Evolutionary conservation across 176 grass and related monocot genomes (phyloP).

Genomic region (Bothriochloa decipiens): DNA sequence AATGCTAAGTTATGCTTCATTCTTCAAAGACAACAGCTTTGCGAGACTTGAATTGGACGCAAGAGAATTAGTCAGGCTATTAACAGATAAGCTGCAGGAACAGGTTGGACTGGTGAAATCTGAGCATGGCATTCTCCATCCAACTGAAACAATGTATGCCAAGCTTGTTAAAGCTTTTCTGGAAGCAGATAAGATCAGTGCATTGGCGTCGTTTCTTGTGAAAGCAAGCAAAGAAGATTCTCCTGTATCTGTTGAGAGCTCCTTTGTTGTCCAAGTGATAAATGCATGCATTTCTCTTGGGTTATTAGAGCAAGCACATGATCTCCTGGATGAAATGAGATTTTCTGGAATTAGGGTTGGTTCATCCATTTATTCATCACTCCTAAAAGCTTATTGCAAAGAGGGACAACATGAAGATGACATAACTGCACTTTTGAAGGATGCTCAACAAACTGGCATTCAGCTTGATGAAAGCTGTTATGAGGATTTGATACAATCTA

Average conservation of each 20-base stretch:
- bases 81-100: constrained; percentile 69
- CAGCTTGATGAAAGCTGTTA: constrained; percentile 73
- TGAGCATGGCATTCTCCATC: constrained; percentile 79
- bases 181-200: constrained; percentile 65
- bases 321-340: constrained; percentile 93
- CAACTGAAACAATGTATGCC: constrained; percentile 91
- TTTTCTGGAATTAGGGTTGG: constrained; percentile 80
- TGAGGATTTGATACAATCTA: constrained; percentile 71
- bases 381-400: constrained; percentile 83
- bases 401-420: constrained; percentile 64
- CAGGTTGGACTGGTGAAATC: constrained; percentile 68
- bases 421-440: constrained; percentile 63
- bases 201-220: constrained; percentile 77
- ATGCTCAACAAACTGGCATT: constrained; percentile 75
- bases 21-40: constrained; percentile 68
- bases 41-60: constrained; percentile 62
- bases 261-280: constrained; percentile 84
- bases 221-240: constrained; percentile 81
- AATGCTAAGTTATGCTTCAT: constrained; percentile 56
- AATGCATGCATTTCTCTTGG: constrained; percentile 80
- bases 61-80: constrained; percentile 54
- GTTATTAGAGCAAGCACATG: constrained; percentile 84
- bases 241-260: constrained; percentile 64
- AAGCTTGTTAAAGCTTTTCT: constrained; percentile 84
- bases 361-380: constrained; percentile 75